Conservation (phyloP, 805 yeast genomes). For the Candida ascalaphidarum region DNA sequence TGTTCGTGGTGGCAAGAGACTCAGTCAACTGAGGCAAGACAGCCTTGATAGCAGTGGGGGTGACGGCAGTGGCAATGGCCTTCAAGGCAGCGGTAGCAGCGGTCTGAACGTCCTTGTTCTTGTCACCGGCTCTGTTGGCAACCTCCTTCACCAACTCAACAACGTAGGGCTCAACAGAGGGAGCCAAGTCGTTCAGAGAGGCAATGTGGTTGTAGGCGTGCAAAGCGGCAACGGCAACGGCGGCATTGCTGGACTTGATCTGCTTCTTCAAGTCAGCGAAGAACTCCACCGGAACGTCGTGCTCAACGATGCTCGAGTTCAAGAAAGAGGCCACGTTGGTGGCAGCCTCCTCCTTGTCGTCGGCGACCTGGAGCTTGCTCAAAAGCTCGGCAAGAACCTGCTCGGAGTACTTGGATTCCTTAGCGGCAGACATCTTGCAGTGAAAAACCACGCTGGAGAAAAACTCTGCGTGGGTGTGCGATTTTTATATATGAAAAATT, state of each 20-base stretch:
- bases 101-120: slow-evolving; percentile 65
- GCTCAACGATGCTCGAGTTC: slow-evolving; percentile 96
- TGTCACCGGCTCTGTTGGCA: slow-evolving; percentile 82
- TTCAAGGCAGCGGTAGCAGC: slow-evolving; percentile 70
- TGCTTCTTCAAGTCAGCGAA: slow-evolving; percentile 70
- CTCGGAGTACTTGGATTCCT: slow-evolving; percentile 54
- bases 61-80: slow-evolving; percentile 72
- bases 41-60: slow-evolving; percentile 91
- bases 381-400: slow-evolving; percentile 91
- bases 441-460: slow-evolving; percentile 9
- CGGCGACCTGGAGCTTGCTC: slow-evolving; percentile 89
- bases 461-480: neutral
- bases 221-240: slow-evolving; percentile 66
- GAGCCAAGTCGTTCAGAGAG: slow-evolving; percentile 64
- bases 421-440: slow-evolving; percentile 42
- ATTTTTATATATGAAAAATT: slow-evolving; percentile 2
- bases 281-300: slow-evolving; percentile 91
- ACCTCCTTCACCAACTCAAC: slow-evolving; percentile 69
- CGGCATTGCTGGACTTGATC: slow-evolving; percentile 63
- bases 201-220: slow-evolving; percentile 83
- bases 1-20: slow-evolving; percentile 64
- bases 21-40: slow-evolving; percentile 72
- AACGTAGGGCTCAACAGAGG: slow-evolving; percentile 93
- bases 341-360: slow-evolving; percentile 79
- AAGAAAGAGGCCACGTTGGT: slow-evolving; percentile 85